phyloP scores from a whole-genome alignment of 345 rosid genomes.

The Hibiscus trionum region DNA sequence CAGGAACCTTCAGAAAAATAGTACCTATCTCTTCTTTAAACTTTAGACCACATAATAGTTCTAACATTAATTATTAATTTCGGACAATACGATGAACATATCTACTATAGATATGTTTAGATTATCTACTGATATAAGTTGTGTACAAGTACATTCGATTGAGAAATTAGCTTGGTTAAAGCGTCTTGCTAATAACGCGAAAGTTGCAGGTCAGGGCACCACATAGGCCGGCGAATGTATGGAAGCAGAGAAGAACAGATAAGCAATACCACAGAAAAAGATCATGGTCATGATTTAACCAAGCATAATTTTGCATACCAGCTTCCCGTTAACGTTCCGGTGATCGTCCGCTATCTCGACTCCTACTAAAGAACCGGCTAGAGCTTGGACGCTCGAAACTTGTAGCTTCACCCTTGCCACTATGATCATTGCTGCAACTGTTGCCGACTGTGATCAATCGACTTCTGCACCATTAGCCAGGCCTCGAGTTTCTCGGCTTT shows the following conservation, averaged over 20 bases:
- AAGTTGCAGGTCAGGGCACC: background rate
- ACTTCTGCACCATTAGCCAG: constrained; percentile 1
- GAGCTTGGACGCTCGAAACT: constrained; percentile 7
- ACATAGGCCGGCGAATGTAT: background rate
- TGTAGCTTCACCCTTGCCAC: background rate
- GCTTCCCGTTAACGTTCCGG: constrained; percentile 27
- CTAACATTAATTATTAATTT: too few species aligned
- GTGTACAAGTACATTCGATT: too few species aligned
- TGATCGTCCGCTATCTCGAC: constrained; percentile 22
- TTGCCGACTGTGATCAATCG: constrained; percentile 10
- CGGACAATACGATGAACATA: too few species aligned
- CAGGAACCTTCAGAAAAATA: background rate
- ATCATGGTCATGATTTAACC: constrained; percentile 27
- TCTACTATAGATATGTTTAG: too few species aligned
- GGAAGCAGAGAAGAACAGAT: constrained; percentile 24
- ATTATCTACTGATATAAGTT: too few species aligned
- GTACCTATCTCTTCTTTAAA: too few species aligned
- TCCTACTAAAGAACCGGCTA: constrained; percentile 24
- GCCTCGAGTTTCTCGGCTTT: constrained; percentile 8
- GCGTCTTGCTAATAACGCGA: background rate
- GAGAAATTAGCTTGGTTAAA: too few species aligned
- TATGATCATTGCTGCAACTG: constrained; percentile 24
- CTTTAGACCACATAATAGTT: too few species aligned
- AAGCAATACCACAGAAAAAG: constrained; percentile 24
- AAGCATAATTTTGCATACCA: constrained; percentile 12